Conservation (phyloP, 148 eudicot genomes). For the Chenopodium suecicum region DNA sequence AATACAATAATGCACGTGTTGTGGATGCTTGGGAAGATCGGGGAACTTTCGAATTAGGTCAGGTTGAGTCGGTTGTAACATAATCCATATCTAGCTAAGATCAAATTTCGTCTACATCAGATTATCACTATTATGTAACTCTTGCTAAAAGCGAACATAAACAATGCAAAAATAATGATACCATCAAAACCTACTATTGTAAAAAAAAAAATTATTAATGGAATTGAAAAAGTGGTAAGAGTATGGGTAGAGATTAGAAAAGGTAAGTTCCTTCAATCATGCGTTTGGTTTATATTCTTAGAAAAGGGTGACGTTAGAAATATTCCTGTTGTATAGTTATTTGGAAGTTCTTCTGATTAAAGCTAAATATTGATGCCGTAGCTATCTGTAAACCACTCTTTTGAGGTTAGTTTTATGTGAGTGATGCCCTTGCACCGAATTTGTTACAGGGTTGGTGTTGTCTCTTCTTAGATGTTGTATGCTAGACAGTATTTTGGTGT, state of each 20-base stretch:
- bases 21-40: no score
- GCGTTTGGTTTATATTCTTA: slow-evolving; percentile 33
- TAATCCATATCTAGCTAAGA: no score
- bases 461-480: not conserved
- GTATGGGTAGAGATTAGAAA: not conserved
- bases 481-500: not conserved
- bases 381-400: slow-evolving; percentile 40
- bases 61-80: no score
- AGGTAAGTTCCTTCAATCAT: slow-evolving; percentile 55
- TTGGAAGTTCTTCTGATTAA: slow-evolving; percentile 7
- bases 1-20: no score
- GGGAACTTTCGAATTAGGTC: no score
- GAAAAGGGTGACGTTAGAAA: slow-evolving; percentile 9
- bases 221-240: not conserved
- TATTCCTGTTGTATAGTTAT: slow-evolving; percentile 1
- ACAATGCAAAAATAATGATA: no score
- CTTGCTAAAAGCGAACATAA: no score
- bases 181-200: no score
- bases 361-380: slow-evolving; percentile 8
- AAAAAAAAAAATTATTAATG: not conserved
- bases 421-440: slow-evolving; percentile 7
- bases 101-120: no score
- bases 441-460: not conserved
- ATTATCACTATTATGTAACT: no score
- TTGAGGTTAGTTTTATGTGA: slow-evolving; percentile 11